Evolutionary conservation across 2,329 filamentous ascomycete species (phyloP), one percentile per base, ranked within the genome.

Genomic region (Diaporthe velutina): DNA sequence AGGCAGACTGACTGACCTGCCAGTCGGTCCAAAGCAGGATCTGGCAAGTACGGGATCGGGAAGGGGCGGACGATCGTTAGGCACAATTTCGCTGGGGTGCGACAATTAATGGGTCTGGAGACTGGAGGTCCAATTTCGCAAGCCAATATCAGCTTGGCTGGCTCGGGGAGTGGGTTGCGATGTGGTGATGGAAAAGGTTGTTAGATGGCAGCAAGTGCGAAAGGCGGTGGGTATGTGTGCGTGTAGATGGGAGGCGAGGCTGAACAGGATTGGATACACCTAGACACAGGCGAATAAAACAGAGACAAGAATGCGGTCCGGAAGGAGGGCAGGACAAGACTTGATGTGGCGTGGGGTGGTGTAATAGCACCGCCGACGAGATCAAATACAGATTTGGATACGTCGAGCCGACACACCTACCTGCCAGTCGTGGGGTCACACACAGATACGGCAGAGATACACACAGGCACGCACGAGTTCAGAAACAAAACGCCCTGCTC

Each of bases 381-480:
- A 68, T 68, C 64, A 68, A 54, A 40, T 68, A 40, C 45, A 68
- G 64, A 68, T 68, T 68, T 68, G 64, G 64, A 68, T 68, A 54
- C 48, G 64, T 68, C 48, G n/a, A 68, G 64, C 64, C 33, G 48
- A 68, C n/a, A 52, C 40, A 64, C 40, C 52, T 22, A 19, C 45
- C 45, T 6, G 22, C 40, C 60, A 4, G 25, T 55, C 28, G 52
- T 4, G 48, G 48, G 58, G 64, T 40, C 64, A 30, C 64, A 68
- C 64, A 54, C 48, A 54, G 64, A 68, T 54, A 52, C 30, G 45
- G 61, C 13, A 67, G 28, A 68, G 64, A 68, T 28, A 52, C 45
- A 52, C 61, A 64, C 58, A 42, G 61, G 55, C n/a, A 42, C n/a
- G 57, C 57, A 42, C 57, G 25, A 35, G 19, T 40, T 60, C 57